phyloP scores from a whole-genome alignment of 1,284 basidiomycete species.

The Limonomyces culmigenus region DNA sequence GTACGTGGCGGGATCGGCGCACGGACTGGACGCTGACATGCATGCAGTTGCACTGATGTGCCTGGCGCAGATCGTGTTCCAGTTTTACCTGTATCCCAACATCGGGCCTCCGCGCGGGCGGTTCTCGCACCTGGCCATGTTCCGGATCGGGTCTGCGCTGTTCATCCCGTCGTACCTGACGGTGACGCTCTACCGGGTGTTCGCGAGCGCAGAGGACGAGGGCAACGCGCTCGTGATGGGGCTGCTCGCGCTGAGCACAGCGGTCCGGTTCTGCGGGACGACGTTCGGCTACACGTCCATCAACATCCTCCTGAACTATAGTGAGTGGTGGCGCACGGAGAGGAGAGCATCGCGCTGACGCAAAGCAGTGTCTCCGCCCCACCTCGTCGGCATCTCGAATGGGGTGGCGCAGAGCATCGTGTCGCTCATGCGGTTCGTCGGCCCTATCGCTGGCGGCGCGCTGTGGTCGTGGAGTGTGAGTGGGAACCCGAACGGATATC shows the following conservation, averaged over 20 bases:
- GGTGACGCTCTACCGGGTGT: conserved; percentile 49
- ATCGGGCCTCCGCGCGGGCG: conserved; percentile 59
- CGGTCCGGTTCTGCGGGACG: conserved; percentile 52
- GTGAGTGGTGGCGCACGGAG: conserved; percentile 21
- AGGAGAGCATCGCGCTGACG: neutral
- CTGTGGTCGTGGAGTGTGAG: conserved; percentile 63
- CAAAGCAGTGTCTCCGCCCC: conserved; percentile 58
- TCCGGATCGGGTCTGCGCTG: conserved; percentile 58
- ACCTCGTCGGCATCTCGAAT: conserved; percentile 59
- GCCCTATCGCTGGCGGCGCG: conserved; percentile 70
- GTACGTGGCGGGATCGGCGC: conserved; percentile 20
- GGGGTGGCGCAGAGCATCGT: conserved; percentile 74
- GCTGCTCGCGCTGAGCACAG: conserved; percentile 13
- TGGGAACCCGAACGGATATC: conserved; percentile 50
- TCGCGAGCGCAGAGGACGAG: conserved; percentile 42
- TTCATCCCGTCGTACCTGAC: conserved; percentile 69
- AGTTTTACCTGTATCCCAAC: conserved; percentile 72
- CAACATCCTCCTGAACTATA: conserved; percentile 67
- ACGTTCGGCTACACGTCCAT: conserved; percentile 70
- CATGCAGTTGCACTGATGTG: conserved; percentile 61
- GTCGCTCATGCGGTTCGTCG: conserved; percentile 62
- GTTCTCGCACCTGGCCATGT: conserved; percentile 75
- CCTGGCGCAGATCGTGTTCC: conserved; percentile 66
- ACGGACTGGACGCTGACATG: conserved; percentile 6
- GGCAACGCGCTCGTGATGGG: conserved; percentile 57